Percentiles rank a stretch among this genome's conserved stretches.
Evolutionary conservation across 2,329 filamentous ascomycete species (phyloP).

Genomic region (Paraphaeosphaeria sporulosa): DNA sequence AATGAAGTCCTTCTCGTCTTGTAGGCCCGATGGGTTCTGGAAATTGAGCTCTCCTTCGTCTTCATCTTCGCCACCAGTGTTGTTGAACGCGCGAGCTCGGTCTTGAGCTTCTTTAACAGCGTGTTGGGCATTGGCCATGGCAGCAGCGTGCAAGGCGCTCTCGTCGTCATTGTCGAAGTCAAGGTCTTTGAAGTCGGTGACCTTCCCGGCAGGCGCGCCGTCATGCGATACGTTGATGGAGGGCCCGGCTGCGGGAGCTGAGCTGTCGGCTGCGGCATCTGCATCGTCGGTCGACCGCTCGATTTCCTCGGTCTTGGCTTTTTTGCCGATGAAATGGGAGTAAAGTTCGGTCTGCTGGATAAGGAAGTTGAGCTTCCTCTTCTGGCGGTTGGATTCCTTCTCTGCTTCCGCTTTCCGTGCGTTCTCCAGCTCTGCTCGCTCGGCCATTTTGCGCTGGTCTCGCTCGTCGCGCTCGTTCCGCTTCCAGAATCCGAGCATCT

Average conservation of each 20-base stretch:
- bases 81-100: constrained; percentile 92
- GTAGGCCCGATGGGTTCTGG: constrained; percentile 95
- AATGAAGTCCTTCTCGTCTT: constrained; percentile 80
- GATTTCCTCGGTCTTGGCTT: constrained; percentile 97
- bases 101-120: constrained; percentile 94
- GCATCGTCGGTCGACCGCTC: constrained; percentile 88
- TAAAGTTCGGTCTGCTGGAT: constrained; percentile 99
- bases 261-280: constrained; percentile 52
- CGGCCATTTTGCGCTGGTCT: constrained; percentile 89
- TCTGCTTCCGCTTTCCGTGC: constrained; percentile 97
- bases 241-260: constrained; percentile 51
- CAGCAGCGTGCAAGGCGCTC: constrained; percentile 77
- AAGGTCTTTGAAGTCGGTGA: constrained; percentile 92
- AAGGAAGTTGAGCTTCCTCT: constrained; percentile 98
- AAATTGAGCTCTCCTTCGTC: constrained; percentile 99
- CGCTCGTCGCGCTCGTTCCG: constrained; percentile 97
- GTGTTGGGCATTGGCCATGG: constrained; percentile 94
- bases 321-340: constrained; percentile 99
- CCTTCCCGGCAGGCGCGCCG: constrained; percentile 67
- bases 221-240: constrained; percentile 58
- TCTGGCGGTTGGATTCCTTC: constrained; percentile 95
- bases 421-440: constrained; percentile 95
- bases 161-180: constrained; percentile 98
- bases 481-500: constrained; percentile 99
- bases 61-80: constrained; percentile 56